phyloP scores from a whole-genome alignment of 192 early-diverging fungal species.

The Entophlyctis luteolus region DNA sequence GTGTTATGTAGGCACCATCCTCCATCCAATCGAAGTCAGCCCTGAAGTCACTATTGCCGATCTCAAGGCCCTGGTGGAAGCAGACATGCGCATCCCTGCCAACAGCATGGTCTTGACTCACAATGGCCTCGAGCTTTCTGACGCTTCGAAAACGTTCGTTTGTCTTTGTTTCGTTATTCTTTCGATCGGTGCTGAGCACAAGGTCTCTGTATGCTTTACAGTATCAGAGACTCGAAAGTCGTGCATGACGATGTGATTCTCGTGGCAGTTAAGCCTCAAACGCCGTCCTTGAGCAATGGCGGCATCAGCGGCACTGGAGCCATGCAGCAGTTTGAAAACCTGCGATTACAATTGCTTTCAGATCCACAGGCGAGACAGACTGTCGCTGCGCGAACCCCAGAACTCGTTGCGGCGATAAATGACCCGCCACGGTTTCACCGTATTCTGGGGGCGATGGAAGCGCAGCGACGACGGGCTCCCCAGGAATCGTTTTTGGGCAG shows the following conservation, averaged over 20 bases:
- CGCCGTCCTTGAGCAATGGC: constrained; percentile 22
- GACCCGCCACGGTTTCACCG: constrained; percentile 63
- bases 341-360: constrained; percentile 62
- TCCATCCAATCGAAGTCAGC: constrained; percentile 15
- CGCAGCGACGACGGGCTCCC: constrained; percentile 47
- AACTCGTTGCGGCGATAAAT: constrained; percentile 61
- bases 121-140: constrained; percentile 66
- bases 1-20: neutral
- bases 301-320: constrained; percentile 26
- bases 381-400: constrained; percentile 52
- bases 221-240: constrained; percentile 24
- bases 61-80: constrained; percentile 70
- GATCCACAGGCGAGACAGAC: constrained; percentile 51
- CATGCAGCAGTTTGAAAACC: constrained; percentile 44
- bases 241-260: constrained; percentile 72
- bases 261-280: constrained; percentile 39
- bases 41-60: constrained; percentile 26
- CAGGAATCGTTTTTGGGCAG: constrained; percentile 53
- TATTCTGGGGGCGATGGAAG: constrained; percentile 56
- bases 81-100: constrained; percentile 67
- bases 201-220: neutral
- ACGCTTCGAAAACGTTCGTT: constrained; percentile 40
- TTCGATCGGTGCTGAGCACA: neutral
- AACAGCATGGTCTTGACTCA: constrained; percentile 61
- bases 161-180: neutral